Evolutionary conservation across 1,139 yeast genomes (phyloP).

Genomic region (Pichia sp.): DNA sequence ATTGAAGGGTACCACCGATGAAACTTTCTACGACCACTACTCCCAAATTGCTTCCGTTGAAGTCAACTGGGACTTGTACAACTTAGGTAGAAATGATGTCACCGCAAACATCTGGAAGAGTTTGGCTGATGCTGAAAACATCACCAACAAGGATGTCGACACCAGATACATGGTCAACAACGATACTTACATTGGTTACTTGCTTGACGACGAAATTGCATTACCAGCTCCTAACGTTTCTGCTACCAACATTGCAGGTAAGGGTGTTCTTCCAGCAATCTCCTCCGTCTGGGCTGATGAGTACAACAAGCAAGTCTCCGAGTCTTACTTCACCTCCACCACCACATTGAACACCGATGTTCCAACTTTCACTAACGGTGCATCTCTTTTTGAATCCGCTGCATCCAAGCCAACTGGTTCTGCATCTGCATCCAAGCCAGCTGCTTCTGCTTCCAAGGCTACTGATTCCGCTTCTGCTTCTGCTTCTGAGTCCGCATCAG

Average conservation of each 20-base stretch:
- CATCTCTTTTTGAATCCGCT: constrained; percentile 12
- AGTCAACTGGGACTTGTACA: constrained; percentile 40
- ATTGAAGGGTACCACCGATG: constrained; percentile 34
- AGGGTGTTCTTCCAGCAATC: constrained; percentile 27
- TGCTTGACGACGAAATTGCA: constrained; percentile 27
- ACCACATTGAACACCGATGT: constrained; percentile 26
- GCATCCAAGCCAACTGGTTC: constrained; percentile 3
- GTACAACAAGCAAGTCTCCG: constrained; percentile 37
- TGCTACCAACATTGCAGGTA: constrained; percentile 39
- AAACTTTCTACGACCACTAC: constrained; percentile 43
- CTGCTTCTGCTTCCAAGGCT: constrained; percentile 3
- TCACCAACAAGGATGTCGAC: constrained; percentile 31
- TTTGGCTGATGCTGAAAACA: constrained; percentile 30
- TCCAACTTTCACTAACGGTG: constrained; percentile 18
- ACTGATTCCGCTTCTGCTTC: constrained; percentile 4
- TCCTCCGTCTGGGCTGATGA: constrained; percentile 41
- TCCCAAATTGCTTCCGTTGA: constrained; percentile 38
- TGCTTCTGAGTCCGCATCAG: constrained; percentile 1
- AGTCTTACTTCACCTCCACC: constrained; percentile 23
- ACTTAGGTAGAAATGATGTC: constrained; percentile 41
- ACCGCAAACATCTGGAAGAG: constrained; percentile 38
- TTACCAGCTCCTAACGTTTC: constrained; percentile 37
- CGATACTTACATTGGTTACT: constrained; percentile 34
- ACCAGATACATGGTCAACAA: constrained; percentile 33
- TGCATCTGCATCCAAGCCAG: constrained; percentile 4